phyloP scores from a whole-genome alignment of 2,329 filamentous ascomycete species.

The Colletotrichum siamense region DNA sequence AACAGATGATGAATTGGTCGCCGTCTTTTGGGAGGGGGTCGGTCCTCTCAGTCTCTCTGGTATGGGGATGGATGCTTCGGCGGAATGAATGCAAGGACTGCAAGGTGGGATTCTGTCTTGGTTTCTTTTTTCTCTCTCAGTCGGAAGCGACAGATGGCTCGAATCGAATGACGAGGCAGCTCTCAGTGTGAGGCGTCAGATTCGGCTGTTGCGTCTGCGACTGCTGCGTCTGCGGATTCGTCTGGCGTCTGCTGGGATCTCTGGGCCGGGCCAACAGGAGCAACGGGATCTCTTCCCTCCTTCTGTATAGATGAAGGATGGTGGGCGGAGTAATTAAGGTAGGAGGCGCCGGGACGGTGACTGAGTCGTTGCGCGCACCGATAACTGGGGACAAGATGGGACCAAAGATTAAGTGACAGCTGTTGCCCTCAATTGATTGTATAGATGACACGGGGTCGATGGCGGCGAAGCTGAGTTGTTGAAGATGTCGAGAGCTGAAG shows the following conservation, averaged over 20 bases:
- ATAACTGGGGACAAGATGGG: conserved; percentile 18
- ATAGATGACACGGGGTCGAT: conserved; percentile 4
- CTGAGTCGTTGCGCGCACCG: conserved; percentile 18
- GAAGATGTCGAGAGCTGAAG: background rate
- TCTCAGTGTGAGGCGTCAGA: background rate
- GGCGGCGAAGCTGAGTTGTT: background rate
- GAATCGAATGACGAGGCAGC: background rate
- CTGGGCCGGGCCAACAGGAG: background rate
- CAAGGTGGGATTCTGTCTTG: background rate
- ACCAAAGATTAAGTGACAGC: conserved; percentile 17
- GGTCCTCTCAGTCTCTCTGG: background rate
- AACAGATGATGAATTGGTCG: conserved; percentile 11
- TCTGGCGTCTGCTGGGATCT: background rate
- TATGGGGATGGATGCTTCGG: background rate
- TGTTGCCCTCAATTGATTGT: conserved; percentile 16
- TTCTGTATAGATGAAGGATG: background rate
- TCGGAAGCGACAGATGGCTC: conserved; percentile 5
- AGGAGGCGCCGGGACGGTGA: background rate
- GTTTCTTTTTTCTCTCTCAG: background rate
- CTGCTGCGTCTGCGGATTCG: conserved; percentile 7
- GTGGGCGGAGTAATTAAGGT: conserved; percentile 6
- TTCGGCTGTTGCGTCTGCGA: background rate
- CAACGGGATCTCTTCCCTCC: background rate
- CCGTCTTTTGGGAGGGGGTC: background rate
- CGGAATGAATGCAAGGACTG: background rate